Evolutionary conservation across 192 early-diverging fungal genomes (phyloP).

Genomic region (Podila horticola): DNA sequence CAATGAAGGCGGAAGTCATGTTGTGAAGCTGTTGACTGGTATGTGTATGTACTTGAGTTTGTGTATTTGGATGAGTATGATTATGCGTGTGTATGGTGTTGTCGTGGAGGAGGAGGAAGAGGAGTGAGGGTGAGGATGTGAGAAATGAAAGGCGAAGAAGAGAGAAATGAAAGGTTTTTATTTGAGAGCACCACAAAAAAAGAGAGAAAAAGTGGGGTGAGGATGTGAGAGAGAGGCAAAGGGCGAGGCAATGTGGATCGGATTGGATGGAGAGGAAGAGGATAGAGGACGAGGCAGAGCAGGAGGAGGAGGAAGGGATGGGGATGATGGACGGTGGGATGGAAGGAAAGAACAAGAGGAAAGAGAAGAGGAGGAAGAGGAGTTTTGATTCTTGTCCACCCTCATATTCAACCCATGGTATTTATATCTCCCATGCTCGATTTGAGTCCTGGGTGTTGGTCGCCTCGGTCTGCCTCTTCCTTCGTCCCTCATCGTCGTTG

Average conservation of each 20-base stretch:
- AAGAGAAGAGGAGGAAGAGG: background rate
- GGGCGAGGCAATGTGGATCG: background rate
- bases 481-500: too few species aligned
- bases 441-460: background rate
- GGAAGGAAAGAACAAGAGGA: background rate
- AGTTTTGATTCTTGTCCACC: background rate
- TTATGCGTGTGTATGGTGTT: background rate
- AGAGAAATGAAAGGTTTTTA: constrained; percentile 6
- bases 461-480: background rate
- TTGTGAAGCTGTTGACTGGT: background rate
- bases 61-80: background rate
- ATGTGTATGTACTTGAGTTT: background rate
- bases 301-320: background rate
- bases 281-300: background rate
- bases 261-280: background rate
- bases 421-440: background rate
- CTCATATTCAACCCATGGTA: background rate
- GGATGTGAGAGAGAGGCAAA: background rate
- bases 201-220: background rate
- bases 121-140: background rate
- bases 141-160: background rate
- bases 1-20: constrained; percentile 2
- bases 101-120: background rate
- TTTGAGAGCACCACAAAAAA: constrained; percentile 3
- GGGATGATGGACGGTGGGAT: background rate